Conservation (phyloP, 495 filamentous ascomycete species). For the Neurospora africana region DNA sequence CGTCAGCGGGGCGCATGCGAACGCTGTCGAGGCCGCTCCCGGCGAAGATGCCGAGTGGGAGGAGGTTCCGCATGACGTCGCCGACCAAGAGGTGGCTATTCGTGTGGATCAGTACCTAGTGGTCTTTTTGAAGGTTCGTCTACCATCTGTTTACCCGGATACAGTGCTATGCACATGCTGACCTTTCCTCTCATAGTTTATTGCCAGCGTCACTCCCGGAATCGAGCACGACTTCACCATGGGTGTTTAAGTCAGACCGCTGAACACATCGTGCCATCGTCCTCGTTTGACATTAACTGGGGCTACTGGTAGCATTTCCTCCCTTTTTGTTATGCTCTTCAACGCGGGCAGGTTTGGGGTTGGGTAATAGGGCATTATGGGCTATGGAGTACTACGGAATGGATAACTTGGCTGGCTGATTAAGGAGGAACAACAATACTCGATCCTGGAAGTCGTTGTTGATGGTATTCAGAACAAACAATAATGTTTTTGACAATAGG, state of each 20-base stretch:
- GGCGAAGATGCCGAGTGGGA: conserved; percentile 73
- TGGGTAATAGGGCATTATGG: not conserved
- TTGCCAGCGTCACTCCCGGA: conserved; percentile 90
- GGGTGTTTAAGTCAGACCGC: conserved; percentile 52
- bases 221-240: conserved; percentile 99
- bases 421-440: not conserved
- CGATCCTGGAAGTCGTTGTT: not conserved
- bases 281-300: not conserved
- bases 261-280: not conserved
- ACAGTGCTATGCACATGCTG: not conserved
- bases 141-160: not conserved
- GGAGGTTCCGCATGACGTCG: conserved; percentile 52
- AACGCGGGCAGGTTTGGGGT: not conserved
- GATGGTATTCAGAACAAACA: not conserved
- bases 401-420: not conserved
- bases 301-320: not conserved
- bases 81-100: conserved; percentile 80
- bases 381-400: not conserved
- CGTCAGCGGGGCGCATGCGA: conserved; percentile 27
- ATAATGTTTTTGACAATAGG: not conserved
- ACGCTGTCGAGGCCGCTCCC: conserved; percentile 15
- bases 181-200: conserved; percentile 49
- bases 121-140: conserved; percentile 71
- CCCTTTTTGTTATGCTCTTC: not conserved
- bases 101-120: conserved; percentile 96